A percentile compares a stretch with the other conserved stretches of the same genome.
phyloP scores from a whole-genome alignment of 2,329 filamentous ascomycete genomes.

The Westerdykella ornata region DNA sequence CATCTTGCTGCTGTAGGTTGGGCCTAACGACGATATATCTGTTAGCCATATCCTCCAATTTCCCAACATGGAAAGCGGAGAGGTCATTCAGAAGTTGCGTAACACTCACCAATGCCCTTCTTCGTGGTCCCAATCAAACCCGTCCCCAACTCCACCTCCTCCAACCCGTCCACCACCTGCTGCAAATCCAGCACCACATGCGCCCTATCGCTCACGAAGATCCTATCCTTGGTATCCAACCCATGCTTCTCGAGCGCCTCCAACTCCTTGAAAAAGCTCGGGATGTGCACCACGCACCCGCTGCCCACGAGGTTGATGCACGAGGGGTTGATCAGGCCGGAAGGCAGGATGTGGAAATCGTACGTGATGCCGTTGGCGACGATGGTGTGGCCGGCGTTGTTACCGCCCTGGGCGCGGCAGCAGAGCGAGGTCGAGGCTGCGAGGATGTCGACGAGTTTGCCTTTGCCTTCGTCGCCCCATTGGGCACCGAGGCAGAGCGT shows the following conservation, averaged over 20 bases:
- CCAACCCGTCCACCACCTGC: constrained; percentile 61
- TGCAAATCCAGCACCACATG: constrained; percentile 62
- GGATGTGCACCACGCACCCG: constrained; percentile 62
- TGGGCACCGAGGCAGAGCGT: constrained; percentile 55
- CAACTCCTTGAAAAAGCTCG: constrained; percentile 61
- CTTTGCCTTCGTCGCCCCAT: constrained; percentile 56
- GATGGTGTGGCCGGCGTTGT: constrained; percentile 50
- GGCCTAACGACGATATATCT: constrained; percentile 24
- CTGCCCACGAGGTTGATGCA: constrained; percentile 65
- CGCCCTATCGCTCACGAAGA: constrained; percentile 58
- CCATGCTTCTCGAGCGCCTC: constrained; percentile 55
- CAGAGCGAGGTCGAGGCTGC: constrained; percentile 49
- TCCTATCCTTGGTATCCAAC: constrained; percentile 51
- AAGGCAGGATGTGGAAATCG: constrained; percentile 42
- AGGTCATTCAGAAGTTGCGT: no score
- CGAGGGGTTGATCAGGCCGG: constrained; percentile 63
- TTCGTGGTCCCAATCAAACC: constrained; percentile 45
- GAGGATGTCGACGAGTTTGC: constrained; percentile 55
- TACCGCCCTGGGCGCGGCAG: constrained; percentile 54
- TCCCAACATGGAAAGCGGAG: neutral
- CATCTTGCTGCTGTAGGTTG: constrained; percentile 58
- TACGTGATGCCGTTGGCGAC: constrained; percentile 44
- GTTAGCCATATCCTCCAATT: constrained; percentile 1
- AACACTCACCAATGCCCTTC: constrained; percentile 43
- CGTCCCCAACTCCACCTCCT: constrained; percentile 51